A percentile compares a stretch with the other conserved stretches of the same genome.
phyloP scores from a whole-genome alignment of 2,329 filamentous ascomycete genomes.

The Epicoccum nigrum region DNA sequence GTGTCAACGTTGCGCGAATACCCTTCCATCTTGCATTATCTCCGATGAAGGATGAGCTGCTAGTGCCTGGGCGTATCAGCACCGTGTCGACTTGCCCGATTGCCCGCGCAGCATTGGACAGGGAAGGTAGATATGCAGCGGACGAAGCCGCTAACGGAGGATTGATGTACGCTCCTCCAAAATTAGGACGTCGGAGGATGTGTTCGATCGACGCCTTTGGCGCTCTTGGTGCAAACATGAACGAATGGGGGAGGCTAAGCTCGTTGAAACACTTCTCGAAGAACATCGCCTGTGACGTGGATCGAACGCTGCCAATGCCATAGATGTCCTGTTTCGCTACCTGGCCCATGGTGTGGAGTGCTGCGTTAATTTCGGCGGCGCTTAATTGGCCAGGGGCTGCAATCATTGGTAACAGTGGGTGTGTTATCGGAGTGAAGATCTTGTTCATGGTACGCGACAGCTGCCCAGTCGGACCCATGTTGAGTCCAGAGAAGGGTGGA shows the following conservation, averaged over 20 bases:
- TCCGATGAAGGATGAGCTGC: slow-evolving; percentile 63
- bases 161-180: slow-evolving; percentile 82
- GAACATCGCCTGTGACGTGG: slow-evolving; percentile 80
- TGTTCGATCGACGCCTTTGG: slow-evolving; percentile 71
- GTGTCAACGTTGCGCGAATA: slow-evolving; percentile 78
- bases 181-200: slow-evolving; percentile 74
- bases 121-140: slow-evolving; percentile 64
- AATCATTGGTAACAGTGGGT: slow-evolving; percentile 81
- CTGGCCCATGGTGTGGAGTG: slow-evolving; percentile 78
- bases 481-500: slow-evolving; percentile 80
- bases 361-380: slow-evolving; percentile 82
- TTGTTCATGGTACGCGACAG: slow-evolving; percentile 83
- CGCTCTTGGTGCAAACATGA: slow-evolving; percentile 74
- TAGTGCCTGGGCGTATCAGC: slow-evolving; percentile 62
- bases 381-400: slow-evolving; percentile 86
- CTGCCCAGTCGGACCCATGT: slow-evolving; percentile 87
- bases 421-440: slow-evolving; percentile 86
- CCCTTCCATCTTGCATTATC: slow-evolving; percentile 88
- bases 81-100: slow-evolving; percentile 87
- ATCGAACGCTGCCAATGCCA: slow-evolving; percentile 74
- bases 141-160: slow-evolving; percentile 66
- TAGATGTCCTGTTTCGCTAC: slow-evolving; percentile 81
- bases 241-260: slow-evolving; percentile 83
- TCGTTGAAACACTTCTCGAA: slow-evolving; percentile 71
- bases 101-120: slow-evolving; percentile 77